Evolutionary conservation across 2,329 filamentous ascomycete genomes (phyloP).

Genomic region (Botrytis squamosa): DNA sequence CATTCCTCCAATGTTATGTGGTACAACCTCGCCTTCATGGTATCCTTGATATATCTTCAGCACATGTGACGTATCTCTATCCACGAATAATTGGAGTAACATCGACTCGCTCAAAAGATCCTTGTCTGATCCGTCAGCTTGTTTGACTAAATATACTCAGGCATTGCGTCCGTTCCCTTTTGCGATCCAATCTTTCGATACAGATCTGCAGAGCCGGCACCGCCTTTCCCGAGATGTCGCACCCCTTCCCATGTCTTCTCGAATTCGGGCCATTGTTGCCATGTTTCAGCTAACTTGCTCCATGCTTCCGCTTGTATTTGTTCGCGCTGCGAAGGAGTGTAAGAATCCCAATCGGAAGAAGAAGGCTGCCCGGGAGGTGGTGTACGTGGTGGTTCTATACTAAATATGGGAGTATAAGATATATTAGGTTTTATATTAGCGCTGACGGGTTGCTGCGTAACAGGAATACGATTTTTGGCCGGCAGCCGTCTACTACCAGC

Average conservation of each 20-base stretch:
- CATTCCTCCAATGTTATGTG: background rate
- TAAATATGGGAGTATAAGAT: background rate
- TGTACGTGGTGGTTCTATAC: background rate
- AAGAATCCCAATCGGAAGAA: background rate
- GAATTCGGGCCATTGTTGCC: background rate
- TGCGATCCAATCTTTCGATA: background rate
- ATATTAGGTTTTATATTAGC: background rate
- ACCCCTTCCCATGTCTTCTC: background rate
- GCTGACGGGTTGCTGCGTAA: background rate
- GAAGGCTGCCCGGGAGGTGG: background rate
- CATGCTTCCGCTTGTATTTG: background rate
- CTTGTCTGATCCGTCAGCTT: background rate
- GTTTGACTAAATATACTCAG: background rate
- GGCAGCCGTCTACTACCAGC: background rate
- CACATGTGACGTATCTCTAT: background rate
- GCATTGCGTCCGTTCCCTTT: background rate
- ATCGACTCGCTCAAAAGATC: background rate
- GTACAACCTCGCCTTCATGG: background rate
- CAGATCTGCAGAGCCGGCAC: background rate
- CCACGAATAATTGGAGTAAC: background rate
- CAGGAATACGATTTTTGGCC: background rate
- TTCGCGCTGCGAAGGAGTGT: background rate
- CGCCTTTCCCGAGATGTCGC: background rate
- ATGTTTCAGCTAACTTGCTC: background rate
- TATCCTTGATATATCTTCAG: background rate